Evolutionary conservation across 75 land plant species (phyloP), one percentile per base, ranked within the genome.

Genomic region (Gnetum montanum): DNA sequence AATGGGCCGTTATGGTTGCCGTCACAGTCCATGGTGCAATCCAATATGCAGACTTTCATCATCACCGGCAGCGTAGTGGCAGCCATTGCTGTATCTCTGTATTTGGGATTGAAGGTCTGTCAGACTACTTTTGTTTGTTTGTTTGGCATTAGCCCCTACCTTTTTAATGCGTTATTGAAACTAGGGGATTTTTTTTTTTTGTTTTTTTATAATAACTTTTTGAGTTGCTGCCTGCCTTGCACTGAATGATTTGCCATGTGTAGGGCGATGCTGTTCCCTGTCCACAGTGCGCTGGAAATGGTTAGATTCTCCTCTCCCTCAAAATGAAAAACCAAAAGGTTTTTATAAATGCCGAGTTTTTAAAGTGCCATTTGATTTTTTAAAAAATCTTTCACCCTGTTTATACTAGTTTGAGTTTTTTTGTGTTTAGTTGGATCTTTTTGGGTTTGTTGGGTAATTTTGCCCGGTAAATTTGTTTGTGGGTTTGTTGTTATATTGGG

Each of bases 201-300:
- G 0, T 18, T 38, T 16, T 26, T 25, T 16, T 38, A 20, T 11
- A 6, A 36, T 13, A 19, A 22, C 36, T 38, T 24, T 19, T 1
- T 24, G 13, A 8, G 13, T 46, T 49, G 12, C 36, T 31, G 34
- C 22, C 34, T 27, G 4, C 22, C 6, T 26, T 23, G 40, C 25
- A 3, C n/a, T n/a, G n/a, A n/a, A n/a, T n/a, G n/a, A n/a, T n/a
- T n/a, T n/a, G n/a, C n/a, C n/a, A n/a, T 61, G 41, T 70, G 70
- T 74, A 92, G 97, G 95, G 97, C 20, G 97, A 88, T 48, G 94
- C 97, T 36, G 76, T 84, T 29, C 81, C 89, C 1, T 92, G 97
- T 61, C 62, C 74, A 34, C 75, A 74, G 4, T 92, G 97, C 67
- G 94, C 81, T n/a, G 97, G 95, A 52, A 92, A 92, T 60, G 97